phyloP scores from a whole-genome alignment of 371 early-diverging fungal genomes.

The Nematocida minor region DNA sequence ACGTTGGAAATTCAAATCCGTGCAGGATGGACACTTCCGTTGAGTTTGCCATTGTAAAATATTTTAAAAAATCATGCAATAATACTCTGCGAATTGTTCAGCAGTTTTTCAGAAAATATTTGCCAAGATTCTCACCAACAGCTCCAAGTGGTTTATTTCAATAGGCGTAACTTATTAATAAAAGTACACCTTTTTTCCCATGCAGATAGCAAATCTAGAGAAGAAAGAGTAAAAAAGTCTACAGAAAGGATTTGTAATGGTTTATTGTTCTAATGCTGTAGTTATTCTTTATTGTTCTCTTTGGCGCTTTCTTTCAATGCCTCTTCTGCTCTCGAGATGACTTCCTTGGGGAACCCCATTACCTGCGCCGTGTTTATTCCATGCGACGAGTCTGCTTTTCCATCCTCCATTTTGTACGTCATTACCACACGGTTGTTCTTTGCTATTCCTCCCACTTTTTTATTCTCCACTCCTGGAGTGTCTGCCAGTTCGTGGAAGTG shows the following conservation, averaged over 20 bases:
- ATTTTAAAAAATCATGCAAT: conserved; percentile 27
- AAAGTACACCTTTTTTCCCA: no score
- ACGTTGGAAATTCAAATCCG: conserved; percentile 86
- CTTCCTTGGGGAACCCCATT: conserved; percentile 76
- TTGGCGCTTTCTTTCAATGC: conserved; percentile 4
- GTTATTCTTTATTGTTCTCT: background rate
- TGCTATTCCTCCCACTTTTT: conserved; percentile 36
- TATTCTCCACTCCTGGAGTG: conserved; percentile 71
- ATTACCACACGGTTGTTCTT: conserved; percentile 38
- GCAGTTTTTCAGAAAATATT: no score
- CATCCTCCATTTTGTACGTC: conserved; percentile 65
- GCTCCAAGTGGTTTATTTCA: no score
- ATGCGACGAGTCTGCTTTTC: conserved; percentile 86
- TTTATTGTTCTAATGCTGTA: no score
- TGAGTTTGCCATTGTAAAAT: conserved; percentile 31
- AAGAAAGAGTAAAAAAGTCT: no score
- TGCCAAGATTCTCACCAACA: no score
- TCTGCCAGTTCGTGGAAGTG: conserved; percentile 57
- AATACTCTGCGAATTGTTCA: no score
- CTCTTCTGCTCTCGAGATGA: conserved; percentile 53
- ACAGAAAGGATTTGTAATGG: no score
- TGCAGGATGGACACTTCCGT: conserved; percentile 41
- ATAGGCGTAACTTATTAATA: no score
- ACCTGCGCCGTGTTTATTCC: conserved; percentile 93
- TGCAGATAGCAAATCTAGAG: no score